Base-by-base conservation (phyloP, 2,329 filamentous ascomycete genomes). In the Paraphoma chrysanthemicola region DNA sequence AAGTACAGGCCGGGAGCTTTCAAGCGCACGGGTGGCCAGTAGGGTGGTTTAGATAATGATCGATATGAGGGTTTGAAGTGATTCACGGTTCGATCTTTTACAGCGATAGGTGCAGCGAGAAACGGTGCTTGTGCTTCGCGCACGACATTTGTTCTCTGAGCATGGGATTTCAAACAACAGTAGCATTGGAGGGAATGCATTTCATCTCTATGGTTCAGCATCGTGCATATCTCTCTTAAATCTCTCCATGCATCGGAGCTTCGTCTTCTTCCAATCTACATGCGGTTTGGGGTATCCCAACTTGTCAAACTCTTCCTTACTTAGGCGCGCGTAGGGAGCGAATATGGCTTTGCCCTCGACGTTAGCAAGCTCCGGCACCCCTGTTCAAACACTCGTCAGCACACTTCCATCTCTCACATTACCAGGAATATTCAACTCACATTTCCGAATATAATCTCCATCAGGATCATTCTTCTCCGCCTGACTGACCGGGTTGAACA, bases 271-370 rank as follows among this genome's bases (percentile, higher is more conserved):
- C 66, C 76, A 81, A 59, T 81, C 73, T 23, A 81, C 79, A 67
- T 80, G 77, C 47, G 80, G 80, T 57, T 70, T 70, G 29, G 79
- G 79, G 63, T 82, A 82, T 3, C 78, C 80, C 45, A 81, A 52
- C 60, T 80, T 79, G 68, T 81, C 79, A 67, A 83, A 83, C 55
- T 82, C 80, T n/a, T 75, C 68, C 59, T 79, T 78, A 8, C 66
- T 69, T 55, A 83, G 64, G 18, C 82, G 63, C 38, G 74, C 75
- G 63, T 78, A 76, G 0, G 82, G 82, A 53, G 79, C 79, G 63
- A 82, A 83, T 1, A 84, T 67, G 1, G 78, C 82, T 57, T 83
- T 83, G 0, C 81, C 79, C 45, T 78, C 51, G 5, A 81, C 67
- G 33, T 76, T 63, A 50, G 68, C 74, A 11, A 78, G 53, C 44